Evolutionary conservation across 1,284 basidiomycete species (phyloP), one percentile per base, ranked within the genome.

Genomic region (Austropuccinia psidii): DNA sequence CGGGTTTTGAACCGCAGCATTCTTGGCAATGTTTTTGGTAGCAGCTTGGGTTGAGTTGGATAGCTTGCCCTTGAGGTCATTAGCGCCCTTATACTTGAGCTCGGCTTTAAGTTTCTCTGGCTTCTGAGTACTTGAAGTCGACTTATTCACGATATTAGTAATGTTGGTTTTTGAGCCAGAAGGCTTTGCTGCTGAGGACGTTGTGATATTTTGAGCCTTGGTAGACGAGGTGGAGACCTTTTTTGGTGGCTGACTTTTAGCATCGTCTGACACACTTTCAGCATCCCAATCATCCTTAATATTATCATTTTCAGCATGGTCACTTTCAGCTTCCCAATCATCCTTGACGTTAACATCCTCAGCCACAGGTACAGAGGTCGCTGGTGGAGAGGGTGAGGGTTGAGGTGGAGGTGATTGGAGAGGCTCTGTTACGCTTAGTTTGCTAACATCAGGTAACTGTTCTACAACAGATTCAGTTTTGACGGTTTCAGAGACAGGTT

Each of bases 291-390:
- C 76, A 70, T 80, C 80, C 64, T 80, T 80, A 45, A 80, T 75
- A 33, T 77, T 78, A 72, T 86, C 89, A n/a, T n/a, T n/a, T n/a
- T n/a, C n/a, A n/a, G n/a, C n/a, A n/a, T n/a, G n/a, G n/a, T n/a
- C n/a, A 75, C 89, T 90, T 45, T 88, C 87, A 31, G 87, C 89
- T 75, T 96, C 93, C 93, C 93, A 96, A 76, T 91, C 89, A 76
- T 91, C 87, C 79, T 88, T 88, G 33, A 85, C 84, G 58, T 83
- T 85, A 31, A 49, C 13, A 35, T 83, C 84, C 17, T 82, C 80
- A 24, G 80, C 76, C 5, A 80, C 77, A 9, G 82, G 79, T 29
- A 80, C 78, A 37, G 82, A 76, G 17, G 77, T 79, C 21, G 82
- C 79, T 5, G 80, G 78, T 6, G 79, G 80, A 1, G 84, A 81